Evolutionary conservation across 2,329 filamentous ascomycete genomes (phyloP).

Genomic region (Monascus ruber): DNA sequence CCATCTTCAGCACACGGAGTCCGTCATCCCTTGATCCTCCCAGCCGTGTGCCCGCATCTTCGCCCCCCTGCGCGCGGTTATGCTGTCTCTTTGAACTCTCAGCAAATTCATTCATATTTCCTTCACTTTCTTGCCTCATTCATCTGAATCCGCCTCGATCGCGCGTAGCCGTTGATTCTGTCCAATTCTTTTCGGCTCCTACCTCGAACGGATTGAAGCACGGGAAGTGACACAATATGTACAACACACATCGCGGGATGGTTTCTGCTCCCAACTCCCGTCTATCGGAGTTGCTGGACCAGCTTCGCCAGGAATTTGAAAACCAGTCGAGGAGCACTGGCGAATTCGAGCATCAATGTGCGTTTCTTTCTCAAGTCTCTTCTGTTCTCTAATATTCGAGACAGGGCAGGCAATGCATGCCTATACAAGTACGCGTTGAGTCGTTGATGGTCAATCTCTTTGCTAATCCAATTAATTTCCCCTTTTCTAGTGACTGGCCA

Average conservation of each 20-base stretch:
- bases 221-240: constrained; percentile 47
- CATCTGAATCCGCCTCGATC: no score
- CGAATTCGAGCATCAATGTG: constrained; percentile 89
- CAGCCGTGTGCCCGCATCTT: no score
- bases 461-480: background rate
- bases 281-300: constrained; percentile 82
- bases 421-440: background rate
- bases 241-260: constrained; percentile 76
- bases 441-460: background rate
- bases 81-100: no score
- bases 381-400: no score
- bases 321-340: constrained; percentile 67
- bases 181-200: background rate
- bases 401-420: background rate
- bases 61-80: no score
- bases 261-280: constrained; percentile 59
- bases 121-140: no score
- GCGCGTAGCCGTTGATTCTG: background rate
- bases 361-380: constrained; percentile 31
- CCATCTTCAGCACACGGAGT: no score
- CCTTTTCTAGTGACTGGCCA: constrained; percentile 62
- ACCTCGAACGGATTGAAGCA: background rate
- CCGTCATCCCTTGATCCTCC: no score
- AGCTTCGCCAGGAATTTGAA: constrained; percentile 84
- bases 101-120: no score